Base-by-base conservation (phyloP, 179 eudicot genomes). In the Amaranthus tricolor region DNA sequence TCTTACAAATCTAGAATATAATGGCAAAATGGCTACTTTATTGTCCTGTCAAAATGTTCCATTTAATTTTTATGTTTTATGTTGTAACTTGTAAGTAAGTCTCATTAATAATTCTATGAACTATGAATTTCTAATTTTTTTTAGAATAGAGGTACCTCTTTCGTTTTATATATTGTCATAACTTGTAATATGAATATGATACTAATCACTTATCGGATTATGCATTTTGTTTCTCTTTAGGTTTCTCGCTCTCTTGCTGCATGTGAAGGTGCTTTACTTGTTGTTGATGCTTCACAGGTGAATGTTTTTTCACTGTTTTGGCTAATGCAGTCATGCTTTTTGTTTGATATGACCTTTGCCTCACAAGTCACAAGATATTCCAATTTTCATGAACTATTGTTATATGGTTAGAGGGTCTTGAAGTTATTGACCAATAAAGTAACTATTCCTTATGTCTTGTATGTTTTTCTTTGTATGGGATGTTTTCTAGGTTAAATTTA, bases 231-330 rank as follows among this genome's bases (percentile, higher is more conserved):
- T 60, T 60, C 15, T 3, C 24, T 51, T 21, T 24, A 95, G 99
- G 99, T 95, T 78, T 95, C 99, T 53, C 97, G 99, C 68, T 95
- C 99, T 82, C 97, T 95, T 79, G 99, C 97, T 84, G 99, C 99
- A 62, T 95, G 99, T 79, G 99, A 95, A 83, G 97, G 97, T 77
- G 99, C 99, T 78, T 97, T 95, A 54, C 96, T 93, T 78, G 97
- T 95, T 78, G 97, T 95, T 54, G 97, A 94, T 75, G 91, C 97
- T 65, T 90, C 98, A 74, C 97, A 94, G 94, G 98, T 87, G 79
- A 74, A 54, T 54, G 20, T 78, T 82, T 24, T 24, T 66, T 40
- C 55, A 72, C 48, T 63, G 64, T 55, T n/a, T 49, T 80, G 59
- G 58, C 31, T 31, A 3, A 1, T 31, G 40, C 3, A 31, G 53